Evolutionary conservation across 1,139 yeast genomes (phyloP), one percentile per base, ranked within the genome.

Genomic region (Sugiyamaella novakii): DNA sequence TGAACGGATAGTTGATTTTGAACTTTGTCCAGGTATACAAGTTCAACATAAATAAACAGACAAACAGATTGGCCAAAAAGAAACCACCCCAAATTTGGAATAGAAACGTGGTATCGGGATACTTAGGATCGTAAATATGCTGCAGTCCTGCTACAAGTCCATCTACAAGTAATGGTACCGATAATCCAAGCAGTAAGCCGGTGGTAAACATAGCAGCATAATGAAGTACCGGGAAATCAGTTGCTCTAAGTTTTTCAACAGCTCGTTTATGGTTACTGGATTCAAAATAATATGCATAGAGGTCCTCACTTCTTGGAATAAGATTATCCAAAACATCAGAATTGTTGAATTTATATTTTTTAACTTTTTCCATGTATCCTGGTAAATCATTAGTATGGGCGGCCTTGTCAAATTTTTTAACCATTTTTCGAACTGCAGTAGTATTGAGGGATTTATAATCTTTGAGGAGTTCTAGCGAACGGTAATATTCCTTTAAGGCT

Each of bases 61-160:
- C 69, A 61, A 84, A 76, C 14, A 89, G 59, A 37, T 78, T 72
- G 4, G 84, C 67, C 50, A 89, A 63, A 56, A 89, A 79, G 65
- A 88, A 88, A 1, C 98, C 98, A 4, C 84, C 97, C 96, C 96
- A 92, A 3, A 92, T 76, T 61, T 94, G 98, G 42, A 92, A 67
- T 51, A 91, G 63, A 52, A 69, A 83, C 42, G 68, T 70, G 3
- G 62, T 59, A 43, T 68, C 68, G 0, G 61, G 63, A 14, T 58
- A 47, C 19, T 33, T 27, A 31, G 54, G 58, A 33, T 56, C 54
- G 12, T 46, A 53, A 17, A 64, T 42, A 33, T 56, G 72, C 44
- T 67, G 61, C 0, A 83, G 58, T 0, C 83, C 91, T 2, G 64
- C 55, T 50, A 77, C 78, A 2, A 83, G 50, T 0, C 79, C 82